These are phyloP conservation scores for Alloteropsis angusta DNA, from an alignment of 202 grass and related monocot species.

Conservation along the genomic window DNA sequence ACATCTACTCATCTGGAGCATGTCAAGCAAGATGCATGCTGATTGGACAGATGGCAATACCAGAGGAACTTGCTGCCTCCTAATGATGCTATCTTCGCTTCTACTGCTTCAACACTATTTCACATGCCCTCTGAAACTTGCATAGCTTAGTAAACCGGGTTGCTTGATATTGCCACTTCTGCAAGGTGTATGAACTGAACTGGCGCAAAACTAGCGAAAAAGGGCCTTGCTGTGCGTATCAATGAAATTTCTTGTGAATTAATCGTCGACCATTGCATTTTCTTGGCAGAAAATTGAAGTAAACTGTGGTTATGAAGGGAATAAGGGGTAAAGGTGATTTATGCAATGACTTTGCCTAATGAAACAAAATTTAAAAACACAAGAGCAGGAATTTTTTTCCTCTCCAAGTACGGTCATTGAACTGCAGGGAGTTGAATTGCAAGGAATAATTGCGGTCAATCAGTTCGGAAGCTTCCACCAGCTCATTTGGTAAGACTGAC, in stretches of 20 bases:
- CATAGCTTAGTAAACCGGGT: not conserved
- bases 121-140: not conserved
- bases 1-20: constrained; percentile 25
- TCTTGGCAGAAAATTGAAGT: not conserved
- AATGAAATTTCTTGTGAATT: not conserved
- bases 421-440: not conserved
- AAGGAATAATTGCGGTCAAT: not conserved
- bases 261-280: not conserved
- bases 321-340: not conserved
- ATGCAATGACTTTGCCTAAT: not conserved
- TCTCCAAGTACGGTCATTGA: not conserved
- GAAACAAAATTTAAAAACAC: not conserved
- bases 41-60: constrained; percentile 5
- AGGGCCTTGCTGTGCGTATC: not conserved
- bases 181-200: not conserved
- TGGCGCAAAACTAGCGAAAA: not conserved
- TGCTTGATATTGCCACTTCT: not conserved
- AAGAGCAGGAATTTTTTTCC: not conserved
- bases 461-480: constrained; percentile 14
- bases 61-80: not conserved
- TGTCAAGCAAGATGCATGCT: constrained; percentile 14
- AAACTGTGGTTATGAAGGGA: not conserved
- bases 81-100: constrained; percentile 8
- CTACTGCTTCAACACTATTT: not conserved
- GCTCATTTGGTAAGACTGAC: constrained; percentile 14